Conservation (phyloP, 1,139 yeast species). For the Yamadazyma taylorii region DNA sequence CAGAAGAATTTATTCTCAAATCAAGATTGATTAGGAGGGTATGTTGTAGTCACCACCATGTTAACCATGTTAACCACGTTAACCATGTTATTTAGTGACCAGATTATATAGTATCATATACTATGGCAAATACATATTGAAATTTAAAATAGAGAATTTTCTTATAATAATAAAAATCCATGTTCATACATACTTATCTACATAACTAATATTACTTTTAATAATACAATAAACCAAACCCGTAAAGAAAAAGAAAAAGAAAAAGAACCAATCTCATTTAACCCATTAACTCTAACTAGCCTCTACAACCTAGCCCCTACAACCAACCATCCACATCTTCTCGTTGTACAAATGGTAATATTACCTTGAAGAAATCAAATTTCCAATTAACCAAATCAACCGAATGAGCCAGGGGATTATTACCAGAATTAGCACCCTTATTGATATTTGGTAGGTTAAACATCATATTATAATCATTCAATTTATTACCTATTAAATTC, state of each 20-base stretch:
- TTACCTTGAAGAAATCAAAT: slow-evolving; percentile 22
- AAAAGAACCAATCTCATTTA: neutral
- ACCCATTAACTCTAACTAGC: too few relatives aligned
- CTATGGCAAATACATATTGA: too few relatives aligned
- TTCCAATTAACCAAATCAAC: slow-evolving; percentile 28
- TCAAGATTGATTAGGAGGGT: slow-evolving; percentile 72
- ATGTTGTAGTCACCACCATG: too few relatives aligned
- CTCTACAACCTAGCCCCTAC: too few relatives aligned
- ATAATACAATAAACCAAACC: too few relatives aligned
- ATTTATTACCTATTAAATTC: slow-evolving; percentile 25
- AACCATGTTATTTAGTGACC: too few relatives aligned
- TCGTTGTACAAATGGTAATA: slow-evolving; percentile 32
- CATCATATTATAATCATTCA: slow-evolving; percentile 28
- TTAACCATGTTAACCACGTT: too few relatives aligned
- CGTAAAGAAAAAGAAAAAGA: too few relatives aligned
- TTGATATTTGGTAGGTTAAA: slow-evolving; percentile 19
- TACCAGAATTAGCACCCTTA: slow-evolving; percentile 1
- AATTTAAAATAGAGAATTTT: too few relatives aligned
- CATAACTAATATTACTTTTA: neutral
- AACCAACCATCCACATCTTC: slow-evolving; percentile 44
- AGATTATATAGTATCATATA: neutral
- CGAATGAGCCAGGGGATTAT: slow-evolving; percentile 6
- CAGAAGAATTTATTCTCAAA: slow-evolving; percentile 75
- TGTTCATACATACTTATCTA: too few relatives aligned
- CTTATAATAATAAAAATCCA: too few relatives aligned